These are phyloP conservation scores for Saccharomycopsis malanga DNA, from an alignment of 805 yeast species.

Conservation along the genomic window DNA sequence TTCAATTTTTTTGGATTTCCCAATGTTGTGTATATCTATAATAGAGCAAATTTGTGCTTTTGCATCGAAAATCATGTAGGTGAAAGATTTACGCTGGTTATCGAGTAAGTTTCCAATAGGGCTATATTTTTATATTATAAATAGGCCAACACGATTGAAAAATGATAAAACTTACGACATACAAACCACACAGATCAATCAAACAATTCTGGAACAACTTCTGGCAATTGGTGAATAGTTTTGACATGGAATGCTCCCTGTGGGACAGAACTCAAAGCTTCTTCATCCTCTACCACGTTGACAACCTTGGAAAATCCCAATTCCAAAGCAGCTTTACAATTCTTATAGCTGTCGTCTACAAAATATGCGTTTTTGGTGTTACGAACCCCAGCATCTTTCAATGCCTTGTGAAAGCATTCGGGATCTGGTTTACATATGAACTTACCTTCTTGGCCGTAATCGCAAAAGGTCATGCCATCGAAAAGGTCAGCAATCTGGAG, in stretches of 20 bases:
- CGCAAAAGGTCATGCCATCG: constrained; percentile 92
- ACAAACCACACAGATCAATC: too few relatives aligned
- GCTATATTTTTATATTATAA: too few relatives aligned
- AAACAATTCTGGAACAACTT: constrained; percentile 48
- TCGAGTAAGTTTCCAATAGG: too few relatives aligned
- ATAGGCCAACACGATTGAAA: too few relatives aligned
- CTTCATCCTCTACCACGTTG: constrained; percentile 68
- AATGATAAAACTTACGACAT: too few relatives aligned
- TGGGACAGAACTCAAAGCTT: constrained; percentile 36
- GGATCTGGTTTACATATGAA: constrained; percentile 87
- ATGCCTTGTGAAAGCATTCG: constrained; percentile 56
- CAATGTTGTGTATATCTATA: neutral
- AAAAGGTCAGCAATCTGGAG: constrained; percentile 88
- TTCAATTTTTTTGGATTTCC: neutral
- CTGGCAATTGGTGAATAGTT: constrained; percentile 48
- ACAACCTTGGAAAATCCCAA: constrained; percentile 68
- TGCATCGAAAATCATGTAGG: too few relatives aligned
- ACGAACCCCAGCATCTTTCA: constrained; percentile 53
- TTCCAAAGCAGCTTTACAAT: constrained; percentile 64
- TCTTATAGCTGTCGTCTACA: constrained; percentile 81
- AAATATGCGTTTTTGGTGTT: constrained; percentile 52
- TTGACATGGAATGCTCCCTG: constrained; percentile 47
- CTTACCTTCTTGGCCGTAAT: constrained; percentile 56
- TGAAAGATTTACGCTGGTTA: too few relatives aligned
- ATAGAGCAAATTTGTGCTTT: too few relatives aligned